phyloP scores from a whole-genome alignment of 1,139 yeast genomes.

The Taphrina betulina region DNA sequence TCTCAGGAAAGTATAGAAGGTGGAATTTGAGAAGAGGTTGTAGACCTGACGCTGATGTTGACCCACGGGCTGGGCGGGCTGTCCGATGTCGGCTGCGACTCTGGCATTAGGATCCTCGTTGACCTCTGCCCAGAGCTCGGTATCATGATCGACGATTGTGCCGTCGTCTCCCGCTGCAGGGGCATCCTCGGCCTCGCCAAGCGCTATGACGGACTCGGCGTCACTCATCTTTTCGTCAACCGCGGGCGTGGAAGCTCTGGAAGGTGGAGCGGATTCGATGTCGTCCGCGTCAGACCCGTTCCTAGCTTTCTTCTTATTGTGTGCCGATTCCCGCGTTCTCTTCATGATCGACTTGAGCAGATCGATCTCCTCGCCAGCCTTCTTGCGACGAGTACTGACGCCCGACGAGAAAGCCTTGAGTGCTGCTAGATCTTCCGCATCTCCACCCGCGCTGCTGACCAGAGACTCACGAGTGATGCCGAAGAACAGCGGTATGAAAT shows the following conservation, averaged over 20 bases:
- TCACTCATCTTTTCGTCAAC: conserved; percentile 14
- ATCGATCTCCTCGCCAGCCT: conserved; percentile 29
- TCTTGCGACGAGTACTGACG: conserved; percentile 28
- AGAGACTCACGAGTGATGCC: conserved; percentile 46
- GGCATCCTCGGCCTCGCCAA: conserved; percentile 54
- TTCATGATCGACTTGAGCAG: conserved; percentile 44
- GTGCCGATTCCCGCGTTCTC: conserved; percentile 52
- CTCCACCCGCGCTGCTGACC: conserved; percentile 21
- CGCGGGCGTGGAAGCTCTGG: conserved; percentile 30
- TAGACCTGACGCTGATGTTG: conserved; percentile 48
- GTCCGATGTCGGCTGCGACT: conserved; percentile 35
- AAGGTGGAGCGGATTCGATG: conserved; percentile 21
- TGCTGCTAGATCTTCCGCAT: conserved; percentile 17
- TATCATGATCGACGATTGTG: conserved; percentile 51
- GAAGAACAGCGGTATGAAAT: conserved; percentile 69
- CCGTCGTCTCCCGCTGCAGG: conserved; percentile 40
- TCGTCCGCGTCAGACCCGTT: conserved; percentile 44
- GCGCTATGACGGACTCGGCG: conserved; percentile 41
- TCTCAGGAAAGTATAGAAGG: conserved; percentile 86
- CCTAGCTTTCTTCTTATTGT: conserved; percentile 43
- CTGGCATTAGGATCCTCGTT: conserved; percentile 36
- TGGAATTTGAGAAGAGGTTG: conserved; percentile 87
- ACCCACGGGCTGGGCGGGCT: conserved; percentile 32
- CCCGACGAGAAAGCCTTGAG: conserved; percentile 16
- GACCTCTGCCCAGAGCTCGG: conserved; percentile 61